These are phyloP conservation scores for Aspergillus coremiiformis DNA, from an alignment of 495 filamentous ascomycete genomes.

Conservation along the genomic window DNA sequence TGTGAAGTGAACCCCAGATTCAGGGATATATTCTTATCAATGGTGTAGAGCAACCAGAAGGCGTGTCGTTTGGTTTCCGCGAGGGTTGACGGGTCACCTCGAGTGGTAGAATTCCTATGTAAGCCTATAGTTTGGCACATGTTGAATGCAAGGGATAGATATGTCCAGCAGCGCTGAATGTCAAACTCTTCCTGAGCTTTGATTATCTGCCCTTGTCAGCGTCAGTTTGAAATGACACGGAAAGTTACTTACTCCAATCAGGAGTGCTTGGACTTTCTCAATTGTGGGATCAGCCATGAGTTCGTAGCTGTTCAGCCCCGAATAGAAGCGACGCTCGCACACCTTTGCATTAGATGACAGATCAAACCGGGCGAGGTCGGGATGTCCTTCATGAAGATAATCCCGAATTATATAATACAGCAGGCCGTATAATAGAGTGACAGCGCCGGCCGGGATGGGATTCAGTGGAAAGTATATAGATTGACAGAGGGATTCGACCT, in stretches of 20 bases:
- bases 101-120: constrained; percentile 13
- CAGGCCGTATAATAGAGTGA: constrained; percentile 16
- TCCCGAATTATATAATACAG: constrained; percentile 22
- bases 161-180: constrained; percentile 22
- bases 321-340: constrained; percentile 15
- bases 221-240: background rate
- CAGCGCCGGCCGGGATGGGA: constrained; percentile 13
- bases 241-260: constrained; percentile 16
- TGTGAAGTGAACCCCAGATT: constrained; percentile 23
- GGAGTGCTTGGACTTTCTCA: constrained; percentile 21
- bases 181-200: constrained; percentile 25
- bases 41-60: constrained; percentile 23
- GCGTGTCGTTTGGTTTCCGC: constrained; percentile 20
- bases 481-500: constrained; percentile 19
- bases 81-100: constrained; percentile 3
- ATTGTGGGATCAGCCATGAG: constrained; percentile 19
- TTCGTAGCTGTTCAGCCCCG: constrained; percentile 14
- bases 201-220: constrained; percentile 11
- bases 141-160: constrained; percentile 22
- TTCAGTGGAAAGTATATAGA: constrained; percentile 21
- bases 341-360: constrained; percentile 5
- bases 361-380: constrained; percentile 14
- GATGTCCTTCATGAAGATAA: constrained; percentile 17
- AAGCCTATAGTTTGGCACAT: constrained; percentile 22
- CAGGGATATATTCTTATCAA: constrained; percentile 22